phyloP scores from a whole-genome alignment of 352 stramenopile species.

The Pythium aquatile region DNA sequence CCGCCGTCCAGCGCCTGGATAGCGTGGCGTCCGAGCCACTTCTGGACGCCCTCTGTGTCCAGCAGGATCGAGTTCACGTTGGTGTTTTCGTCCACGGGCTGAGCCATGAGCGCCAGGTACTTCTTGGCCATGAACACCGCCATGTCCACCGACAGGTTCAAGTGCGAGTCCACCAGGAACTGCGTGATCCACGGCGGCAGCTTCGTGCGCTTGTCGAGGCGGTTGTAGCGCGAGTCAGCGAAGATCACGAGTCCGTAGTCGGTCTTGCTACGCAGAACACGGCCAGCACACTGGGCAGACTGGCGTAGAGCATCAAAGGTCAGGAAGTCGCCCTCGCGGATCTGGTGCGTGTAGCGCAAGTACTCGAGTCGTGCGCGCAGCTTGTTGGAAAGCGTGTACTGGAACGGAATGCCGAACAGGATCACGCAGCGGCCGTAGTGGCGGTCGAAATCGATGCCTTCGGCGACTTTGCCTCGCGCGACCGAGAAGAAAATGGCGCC shows the following conservation, averaged over 20 bases:
- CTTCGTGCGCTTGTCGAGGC: conserved; percentile 97
- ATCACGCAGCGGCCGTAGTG: conserved; percentile 98
- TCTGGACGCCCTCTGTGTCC: conserved; percentile 87
- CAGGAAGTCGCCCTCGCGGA: conserved; percentile 95
- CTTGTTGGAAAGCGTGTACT: conserved; percentile 96
- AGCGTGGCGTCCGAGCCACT: conserved; percentile 47
- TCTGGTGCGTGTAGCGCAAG: conserved; percentile 92
- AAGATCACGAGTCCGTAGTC: conserved; percentile 99
- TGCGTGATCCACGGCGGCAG: conserved; percentile 98
- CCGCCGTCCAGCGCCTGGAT: conserved; percentile 16
- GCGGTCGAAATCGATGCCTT: conserved; percentile 99
- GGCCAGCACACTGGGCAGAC: conserved; percentile 96
- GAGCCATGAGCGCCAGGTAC: conserved; percentile 96
- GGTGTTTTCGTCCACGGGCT: conserved; percentile 90
- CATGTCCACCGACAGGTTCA: conserved; percentile 97
- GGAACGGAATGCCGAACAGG: conserved; percentile 99
- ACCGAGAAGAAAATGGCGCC: conserved; percentile 99
- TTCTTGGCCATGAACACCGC: conserved; percentile 94
- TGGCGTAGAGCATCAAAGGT: conserved; percentile 99
- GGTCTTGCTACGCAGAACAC: conserved; percentile 98
- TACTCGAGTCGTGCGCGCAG: conserved; percentile 96
- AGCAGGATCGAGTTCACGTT: conserved; percentile 94
- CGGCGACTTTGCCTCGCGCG: conserved; percentile 97
- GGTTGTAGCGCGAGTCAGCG: conserved; percentile 98
- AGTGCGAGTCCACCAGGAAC: conserved; percentile 94